Percentiles rank a stretch among this genome's conserved stretches.
Evolutionary conservation across 2,329 filamentous ascomycete genomes (phyloP).

Genomic region (Xylaria sp.): DNA sequence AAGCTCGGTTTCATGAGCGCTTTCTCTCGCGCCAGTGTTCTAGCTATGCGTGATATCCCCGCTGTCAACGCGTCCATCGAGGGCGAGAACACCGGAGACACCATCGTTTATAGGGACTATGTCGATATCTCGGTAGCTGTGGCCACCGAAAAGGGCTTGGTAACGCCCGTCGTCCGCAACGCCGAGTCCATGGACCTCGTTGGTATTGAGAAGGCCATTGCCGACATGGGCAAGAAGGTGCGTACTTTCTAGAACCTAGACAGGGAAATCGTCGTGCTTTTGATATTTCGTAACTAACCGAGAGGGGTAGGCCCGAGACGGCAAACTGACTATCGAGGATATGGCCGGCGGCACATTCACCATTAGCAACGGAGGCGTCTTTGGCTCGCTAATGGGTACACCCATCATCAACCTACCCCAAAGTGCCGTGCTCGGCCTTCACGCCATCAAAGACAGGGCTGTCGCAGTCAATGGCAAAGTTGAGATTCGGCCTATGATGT

Average conservation of each 20-base stretch:
- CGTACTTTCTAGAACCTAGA: constrained; percentile 36
- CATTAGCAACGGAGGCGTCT: constrained; percentile 97
- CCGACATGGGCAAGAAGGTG: constrained; percentile 95
- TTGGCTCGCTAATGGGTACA: constrained; percentile 96
- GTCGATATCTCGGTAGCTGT: constrained; percentile 98
- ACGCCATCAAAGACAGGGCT: constrained; percentile 95
- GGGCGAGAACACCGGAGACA: constrained; percentile 93
- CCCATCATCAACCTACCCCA: constrained; percentile 98
- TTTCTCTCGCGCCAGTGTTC: constrained; percentile 87
- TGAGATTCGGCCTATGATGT: constrained; percentile 99
- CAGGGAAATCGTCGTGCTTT: constrained; percentile 12
- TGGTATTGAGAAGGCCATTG: constrained; percentile 89
- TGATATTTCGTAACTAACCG: constrained; percentile 33
- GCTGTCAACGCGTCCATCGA: constrained; percentile 97
- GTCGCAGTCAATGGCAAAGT: constrained; percentile 93
- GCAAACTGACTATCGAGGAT: constrained; percentile 97
- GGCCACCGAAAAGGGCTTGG: constrained; percentile 95
- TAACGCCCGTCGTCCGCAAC: constrained; percentile 96
- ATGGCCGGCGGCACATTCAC: constrained; percentile 99
- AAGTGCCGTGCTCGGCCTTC: constrained; percentile 89
- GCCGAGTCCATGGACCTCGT: constrained; percentile 89
- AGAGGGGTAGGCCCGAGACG: constrained; percentile 80
- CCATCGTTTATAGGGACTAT: constrained; percentile 97
- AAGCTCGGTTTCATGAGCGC: constrained; percentile 99
- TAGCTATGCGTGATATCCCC: constrained; percentile 96